phyloP scores from a whole-genome alignment of 805 yeast genomes.

The Saturnispora ahearnii region DNA sequence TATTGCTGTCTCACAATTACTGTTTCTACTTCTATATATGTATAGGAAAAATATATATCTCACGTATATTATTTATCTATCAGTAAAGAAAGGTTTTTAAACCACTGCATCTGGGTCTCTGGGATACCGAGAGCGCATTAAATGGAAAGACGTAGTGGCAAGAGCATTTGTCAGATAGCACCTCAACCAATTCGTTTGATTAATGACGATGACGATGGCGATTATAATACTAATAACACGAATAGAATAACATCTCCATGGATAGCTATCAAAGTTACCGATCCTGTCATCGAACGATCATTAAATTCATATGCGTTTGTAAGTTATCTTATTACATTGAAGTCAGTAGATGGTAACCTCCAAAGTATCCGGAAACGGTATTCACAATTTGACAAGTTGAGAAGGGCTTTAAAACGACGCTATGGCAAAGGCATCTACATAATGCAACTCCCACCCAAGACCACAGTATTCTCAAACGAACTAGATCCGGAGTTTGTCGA shows the following conservation, averaged over 20 bases:
- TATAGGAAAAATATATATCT: no score
- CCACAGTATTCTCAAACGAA: constrained; percentile 21
- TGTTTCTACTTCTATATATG: no score
- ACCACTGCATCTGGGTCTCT: no score
- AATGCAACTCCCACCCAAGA: constrained; percentile 46
- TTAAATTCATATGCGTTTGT: constrained; percentile 22
- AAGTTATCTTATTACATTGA: constrained; percentile 24
- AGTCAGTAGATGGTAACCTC: constrained; percentile 27
- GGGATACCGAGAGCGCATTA: background rate
- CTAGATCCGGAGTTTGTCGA: constrained; percentile 38
- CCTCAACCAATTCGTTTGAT: constrained; percentile 31
- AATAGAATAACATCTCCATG: constrained; percentile 4
- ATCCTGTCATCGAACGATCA: constrained; percentile 26
- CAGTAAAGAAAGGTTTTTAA: no score
- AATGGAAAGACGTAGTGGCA: background rate
- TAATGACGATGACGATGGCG: constrained; percentile 29
- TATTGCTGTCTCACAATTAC: no score
- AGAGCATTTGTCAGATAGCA: constrained; percentile 3
- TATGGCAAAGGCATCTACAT: constrained; percentile 33
- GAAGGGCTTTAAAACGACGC: constrained; percentile 29
- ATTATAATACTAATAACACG: constrained; percentile 10
- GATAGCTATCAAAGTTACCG: constrained; percentile 19
- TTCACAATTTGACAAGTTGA: constrained; percentile 49
- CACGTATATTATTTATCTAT: no score
- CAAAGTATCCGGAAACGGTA: constrained; percentile 51